Evolutionary conservation across 2,329 filamentous ascomycete genomes (phyloP).

Genomic region (Cytospora leucostoma): DNA sequence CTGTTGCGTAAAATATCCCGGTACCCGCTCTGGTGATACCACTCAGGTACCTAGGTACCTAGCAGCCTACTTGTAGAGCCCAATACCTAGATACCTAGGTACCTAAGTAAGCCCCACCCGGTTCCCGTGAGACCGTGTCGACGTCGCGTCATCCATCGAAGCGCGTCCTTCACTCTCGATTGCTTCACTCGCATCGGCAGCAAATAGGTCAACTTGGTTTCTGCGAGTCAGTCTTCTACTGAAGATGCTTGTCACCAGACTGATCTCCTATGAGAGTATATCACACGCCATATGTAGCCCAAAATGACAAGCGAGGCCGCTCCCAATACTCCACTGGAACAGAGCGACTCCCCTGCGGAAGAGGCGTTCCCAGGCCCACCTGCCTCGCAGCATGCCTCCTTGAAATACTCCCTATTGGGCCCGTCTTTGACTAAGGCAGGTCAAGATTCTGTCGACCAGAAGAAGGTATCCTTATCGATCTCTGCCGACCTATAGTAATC

Average conservation of each 20-base stretch:
- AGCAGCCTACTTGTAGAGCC: too few relatives aligned
- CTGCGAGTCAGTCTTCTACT: background rate
- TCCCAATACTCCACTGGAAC: background rate
- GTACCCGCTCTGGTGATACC: too few relatives aligned
- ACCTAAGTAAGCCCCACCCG: conserved; percentile 1
- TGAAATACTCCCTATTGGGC: conserved; percentile 88
- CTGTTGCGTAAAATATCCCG: too few relatives aligned
- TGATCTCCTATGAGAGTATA: background rate
- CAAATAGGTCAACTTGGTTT: background rate
- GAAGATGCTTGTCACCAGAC: conserved; percentile 3
- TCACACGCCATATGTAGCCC: background rate
- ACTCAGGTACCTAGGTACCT: too few relatives aligned
- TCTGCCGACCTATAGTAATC: background rate
- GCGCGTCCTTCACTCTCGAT: background rate
- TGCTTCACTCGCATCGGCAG: background rate
- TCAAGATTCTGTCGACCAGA: conserved; percentile 90
- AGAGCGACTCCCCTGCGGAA: background rate
- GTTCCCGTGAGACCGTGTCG: conserved; percentile 16
- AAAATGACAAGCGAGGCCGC: conserved; percentile 5
- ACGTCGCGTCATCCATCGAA: conserved; percentile 1
- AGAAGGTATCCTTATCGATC: conserved; percentile 57
- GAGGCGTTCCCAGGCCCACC: background rate
- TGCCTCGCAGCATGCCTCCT: conserved; percentile 50
- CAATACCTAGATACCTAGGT: background rate
- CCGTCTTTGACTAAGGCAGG: conserved; percentile 93